These are phyloP conservation scores for Rhododendron vialii DNA, from an alignment of 148 eudicot genomes.

Conservation along the genomic window DNA sequence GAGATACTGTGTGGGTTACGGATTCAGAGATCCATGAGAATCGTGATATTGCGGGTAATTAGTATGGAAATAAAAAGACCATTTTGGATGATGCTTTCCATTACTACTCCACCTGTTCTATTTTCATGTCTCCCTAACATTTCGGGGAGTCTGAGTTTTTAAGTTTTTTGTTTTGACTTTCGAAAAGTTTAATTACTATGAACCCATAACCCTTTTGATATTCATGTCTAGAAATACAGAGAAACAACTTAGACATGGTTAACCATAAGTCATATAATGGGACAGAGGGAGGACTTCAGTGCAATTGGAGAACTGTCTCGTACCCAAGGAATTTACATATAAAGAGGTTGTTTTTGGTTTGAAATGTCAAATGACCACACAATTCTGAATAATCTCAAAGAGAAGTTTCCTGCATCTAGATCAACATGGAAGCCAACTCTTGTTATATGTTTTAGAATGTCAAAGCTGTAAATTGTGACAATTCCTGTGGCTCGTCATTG, in stretches of 20 bases:
- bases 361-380: not conserved
- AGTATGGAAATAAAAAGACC: not conserved
- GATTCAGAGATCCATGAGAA: slow-evolving; percentile 92
- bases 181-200: not conserved
- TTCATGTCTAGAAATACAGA: not conserved
- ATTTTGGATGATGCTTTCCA: not conserved
- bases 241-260: not conserved
- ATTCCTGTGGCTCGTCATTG: not conserved
- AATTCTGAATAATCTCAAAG: not conserved
- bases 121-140: not conserved
- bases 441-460: not conserved
- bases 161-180: not conserved
- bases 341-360: not conserved
- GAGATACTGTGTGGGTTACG: slow-evolving; percentile 83
- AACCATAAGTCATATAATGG: no score
- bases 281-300: not conserved
- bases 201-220: not conserved
- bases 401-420: not conserved
- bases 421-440: not conserved
- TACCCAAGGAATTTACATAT: not conserved
- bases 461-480: not conserved
- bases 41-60: slow-evolving; percentile 95
- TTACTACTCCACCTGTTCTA: not conserved
- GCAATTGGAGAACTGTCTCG: not conserved
- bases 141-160: not conserved